A percentile compares a stretch with the other conserved stretches of the same genome.
Evolutionary conservation across 2,329 filamentous ascomycete species (phyloP).

Genomic region (Aschersonia sp.): DNA sequence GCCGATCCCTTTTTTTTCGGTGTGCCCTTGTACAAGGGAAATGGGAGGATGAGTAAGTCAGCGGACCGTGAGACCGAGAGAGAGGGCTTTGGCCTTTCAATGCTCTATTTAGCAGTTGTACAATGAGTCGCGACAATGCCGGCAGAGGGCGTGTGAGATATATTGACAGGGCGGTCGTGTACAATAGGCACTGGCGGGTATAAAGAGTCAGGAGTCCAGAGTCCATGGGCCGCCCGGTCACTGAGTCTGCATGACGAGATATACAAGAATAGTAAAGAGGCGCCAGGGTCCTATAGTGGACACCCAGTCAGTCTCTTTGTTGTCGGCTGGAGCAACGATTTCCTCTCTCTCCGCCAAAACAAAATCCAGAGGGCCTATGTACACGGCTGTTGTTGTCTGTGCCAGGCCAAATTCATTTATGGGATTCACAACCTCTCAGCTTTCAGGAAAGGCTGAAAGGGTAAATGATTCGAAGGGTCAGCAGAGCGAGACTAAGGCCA

Average conservation of each 20-base stretch:
- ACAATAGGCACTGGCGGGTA: background rate
- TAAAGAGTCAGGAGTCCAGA: background rate
- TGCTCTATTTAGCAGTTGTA: background rate
- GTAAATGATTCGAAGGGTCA: too few species aligned
- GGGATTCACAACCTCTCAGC: background rate
- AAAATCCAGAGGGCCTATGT: background rate
- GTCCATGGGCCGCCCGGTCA: background rate
- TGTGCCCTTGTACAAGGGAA: background rate
- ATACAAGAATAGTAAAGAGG: background rate
- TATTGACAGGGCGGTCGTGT: background rate
- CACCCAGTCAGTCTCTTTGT: background rate
- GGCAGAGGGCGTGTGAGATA: background rate
- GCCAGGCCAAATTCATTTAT: background rate
- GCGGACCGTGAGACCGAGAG: background rate
- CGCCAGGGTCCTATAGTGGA: background rate
- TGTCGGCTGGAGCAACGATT: background rate
- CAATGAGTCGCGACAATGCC: background rate
- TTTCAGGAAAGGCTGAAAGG: background rate
- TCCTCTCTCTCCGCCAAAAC: background rate
- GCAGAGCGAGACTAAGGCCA: too few species aligned
- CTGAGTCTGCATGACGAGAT: background rate
- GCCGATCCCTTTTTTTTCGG: background rate
- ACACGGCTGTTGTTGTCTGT: background rate
- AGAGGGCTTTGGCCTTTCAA: background rate
- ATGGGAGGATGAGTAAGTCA: background rate